Evolutionary conservation across 768 basidiomycete genomes (phyloP).

Genomic region (Boletus tomentosulus): DNA sequence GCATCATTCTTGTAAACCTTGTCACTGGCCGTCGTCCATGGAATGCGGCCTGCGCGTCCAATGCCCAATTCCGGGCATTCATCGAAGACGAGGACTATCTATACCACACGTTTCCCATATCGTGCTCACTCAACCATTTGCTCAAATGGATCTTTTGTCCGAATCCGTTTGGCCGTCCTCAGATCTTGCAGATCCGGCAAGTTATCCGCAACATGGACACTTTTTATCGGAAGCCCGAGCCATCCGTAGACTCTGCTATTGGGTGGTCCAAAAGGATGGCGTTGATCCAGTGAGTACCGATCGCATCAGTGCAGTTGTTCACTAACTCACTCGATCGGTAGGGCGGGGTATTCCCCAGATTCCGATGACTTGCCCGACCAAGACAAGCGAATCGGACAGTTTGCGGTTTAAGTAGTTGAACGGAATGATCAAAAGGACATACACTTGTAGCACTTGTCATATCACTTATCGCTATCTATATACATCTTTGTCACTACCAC

Average conservation of each 20-base stretch:
- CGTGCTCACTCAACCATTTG: conserved; percentile 7
- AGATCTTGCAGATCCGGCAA: conserved; percentile 16
- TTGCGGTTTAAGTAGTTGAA: no score
- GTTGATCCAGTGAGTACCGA: background rate
- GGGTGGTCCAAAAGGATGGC: background rate
- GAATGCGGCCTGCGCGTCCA: conserved; percentile 7
- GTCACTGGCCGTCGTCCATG: conserved; percentile 47
- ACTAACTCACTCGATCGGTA: background rate
- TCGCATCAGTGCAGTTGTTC: no score
- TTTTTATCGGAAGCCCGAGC: conserved; percentile 8
- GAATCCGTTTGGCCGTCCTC: conserved; percentile 12
- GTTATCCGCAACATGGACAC: conserved; percentile 14
- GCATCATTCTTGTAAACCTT: conserved; percentile 81
- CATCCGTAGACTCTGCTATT: background rate
- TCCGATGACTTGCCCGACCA: background rate
- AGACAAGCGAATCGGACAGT: background rate
- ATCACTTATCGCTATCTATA: background rate
- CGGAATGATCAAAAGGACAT: background rate
- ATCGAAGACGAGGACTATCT: conserved; percentile 16
- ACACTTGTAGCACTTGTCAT: background rate
- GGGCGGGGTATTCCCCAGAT: background rate
- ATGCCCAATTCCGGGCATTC: conserved; percentile 10
- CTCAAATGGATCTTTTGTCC: conserved; percentile 17
- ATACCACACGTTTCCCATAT: conserved; percentile 13
- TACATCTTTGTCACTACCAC: background rate